These are phyloP conservation scores for Diaporthe velutina DNA, from an alignment of 2,329 filamentous ascomycete genomes.

Conservation along the genomic window DNA sequence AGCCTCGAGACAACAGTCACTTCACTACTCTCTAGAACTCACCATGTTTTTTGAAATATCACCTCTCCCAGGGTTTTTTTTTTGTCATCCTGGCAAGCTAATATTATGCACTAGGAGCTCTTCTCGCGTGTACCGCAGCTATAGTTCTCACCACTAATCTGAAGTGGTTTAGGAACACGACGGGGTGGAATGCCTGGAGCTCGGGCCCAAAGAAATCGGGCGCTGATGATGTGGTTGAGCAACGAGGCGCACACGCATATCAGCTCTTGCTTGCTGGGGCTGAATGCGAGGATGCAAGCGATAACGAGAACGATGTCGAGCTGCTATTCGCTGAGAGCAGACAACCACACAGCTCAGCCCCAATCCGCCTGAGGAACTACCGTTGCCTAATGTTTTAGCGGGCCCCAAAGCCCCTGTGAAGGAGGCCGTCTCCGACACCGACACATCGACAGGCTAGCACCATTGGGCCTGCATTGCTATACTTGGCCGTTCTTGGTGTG, in stretches of 20 bases:
- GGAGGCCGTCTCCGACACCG: background rate
- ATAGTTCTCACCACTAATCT: background rate
- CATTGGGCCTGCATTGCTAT: background rate
- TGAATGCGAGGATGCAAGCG: background rate
- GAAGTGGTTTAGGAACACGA: background rate
- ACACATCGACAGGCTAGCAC: background rate
- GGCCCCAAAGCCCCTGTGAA: background rate
- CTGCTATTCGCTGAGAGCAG: background rate
- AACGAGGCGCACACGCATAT: background rate
- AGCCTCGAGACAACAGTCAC: background rate
- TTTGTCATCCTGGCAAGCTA: background rate
- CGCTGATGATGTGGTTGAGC: too few relatives aligned
- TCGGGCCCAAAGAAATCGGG: too few relatives aligned
- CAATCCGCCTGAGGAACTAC: background rate
- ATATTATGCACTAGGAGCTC: background rate
- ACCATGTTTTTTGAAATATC: background rate
- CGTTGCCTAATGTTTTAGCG: background rate
- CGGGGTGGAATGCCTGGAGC: background rate
- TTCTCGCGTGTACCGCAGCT: background rate
- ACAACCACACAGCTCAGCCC: background rate
- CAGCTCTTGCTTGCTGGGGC: background rate
- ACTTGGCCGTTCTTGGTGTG: background rate
- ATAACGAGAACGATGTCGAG: constrained; percentile 26
- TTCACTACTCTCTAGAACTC: background rate
- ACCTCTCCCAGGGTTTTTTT: background rate